Evolutionary conservation across 495 filamentous ascomycete genomes (phyloP), one percentile per base, ranked within the genome.

Genomic region (Podospora sp.): DNA sequence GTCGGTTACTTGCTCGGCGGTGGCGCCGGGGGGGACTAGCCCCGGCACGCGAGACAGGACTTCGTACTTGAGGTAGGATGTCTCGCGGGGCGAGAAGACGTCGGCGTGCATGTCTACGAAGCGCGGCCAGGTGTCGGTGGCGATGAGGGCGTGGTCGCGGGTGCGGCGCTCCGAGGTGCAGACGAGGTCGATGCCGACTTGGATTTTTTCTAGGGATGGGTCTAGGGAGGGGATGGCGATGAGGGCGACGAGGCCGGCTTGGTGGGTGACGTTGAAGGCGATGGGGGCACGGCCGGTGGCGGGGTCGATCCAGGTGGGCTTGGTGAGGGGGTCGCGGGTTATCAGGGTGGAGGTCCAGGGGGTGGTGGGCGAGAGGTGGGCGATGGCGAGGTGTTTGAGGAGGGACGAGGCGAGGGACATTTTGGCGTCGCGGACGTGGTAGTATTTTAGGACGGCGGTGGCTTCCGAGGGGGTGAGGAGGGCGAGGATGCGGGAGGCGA

Each of bases 201-300:
- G 66, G n/a, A 78, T 72, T n/a, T n/a, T n/a, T n/a, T n/a, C n/a
- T n/a, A n/a, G 52, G 59, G 36, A 49, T 65, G 64, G 33, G 69
- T 56, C 40, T 59, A 24, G 40, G 40, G 11, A 14, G 29, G 62
- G 35, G 12, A 80, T 75, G 24, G 80, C 81, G n/a, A 82, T 78
- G 11, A 83, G 76, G 6, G 85, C 84, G 11, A 94, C 92, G 12
- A 97, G 77, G 0, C 91, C 91, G 16, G 89, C 90, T 75, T 97
- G 93, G 73, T 97, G 93, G 62, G 87, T 91, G 63, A 97, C 90
- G 74, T 97, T 97, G 84, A 97, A 97, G 63, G 90, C 85, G 20
- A 94, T 81, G 25, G 78, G 76, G 60, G 75, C 60, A 18, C 60
- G 21, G 18, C 71, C 69, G 21, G 77, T 69, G 8, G 63, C 70